Percentiles rank a stretch among this genome's conserved stretches.
Conservation (phyloP, 805 yeast species). For the Wickerhamomyces canadensis region DNA sequence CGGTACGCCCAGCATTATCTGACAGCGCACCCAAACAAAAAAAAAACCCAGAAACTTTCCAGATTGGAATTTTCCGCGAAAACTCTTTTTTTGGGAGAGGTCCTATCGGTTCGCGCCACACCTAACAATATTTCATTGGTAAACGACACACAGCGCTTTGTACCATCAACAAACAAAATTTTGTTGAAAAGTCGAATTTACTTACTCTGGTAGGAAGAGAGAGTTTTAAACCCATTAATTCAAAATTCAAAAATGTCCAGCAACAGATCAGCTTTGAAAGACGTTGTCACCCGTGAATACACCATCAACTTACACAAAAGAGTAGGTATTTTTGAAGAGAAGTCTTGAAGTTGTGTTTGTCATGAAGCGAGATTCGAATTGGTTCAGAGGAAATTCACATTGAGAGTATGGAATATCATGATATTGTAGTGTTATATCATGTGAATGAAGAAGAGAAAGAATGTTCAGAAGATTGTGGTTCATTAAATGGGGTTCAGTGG, state of each 20-base stretch:
- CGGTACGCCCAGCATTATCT: not conserved
- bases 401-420: too few relatives aligned
- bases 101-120: too few relatives aligned
- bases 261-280: conserved; percentile 79
- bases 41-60: not conserved
- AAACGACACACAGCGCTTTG: too few relatives aligned
- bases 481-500: too few relatives aligned
- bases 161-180: conserved; percentile 1
- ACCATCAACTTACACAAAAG: conserved; percentile 99
- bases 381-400: too few relatives aligned
- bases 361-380: too few relatives aligned
- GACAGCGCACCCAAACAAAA: not conserved
- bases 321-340: conserved; percentile 73
- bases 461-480: too few relatives aligned
- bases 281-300: conserved; percentile 99
- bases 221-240: too few relatives aligned
- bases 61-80: not conserved
- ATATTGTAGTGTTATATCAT: too few relatives aligned
- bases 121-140: not conserved
- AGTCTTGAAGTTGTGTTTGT: too few relatives aligned
- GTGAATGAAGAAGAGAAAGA: too few relatives aligned
- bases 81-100: not conserved
- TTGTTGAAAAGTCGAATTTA: conserved; percentile 3
- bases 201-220: too few relatives aligned
- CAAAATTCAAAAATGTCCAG: conserved; percentile 34